Evolutionary conservation across 768 basidiomycete genomes (phyloP), one percentile per base, ranked within the genome.

Genomic region (Leccinum subgranulosum): DNA sequence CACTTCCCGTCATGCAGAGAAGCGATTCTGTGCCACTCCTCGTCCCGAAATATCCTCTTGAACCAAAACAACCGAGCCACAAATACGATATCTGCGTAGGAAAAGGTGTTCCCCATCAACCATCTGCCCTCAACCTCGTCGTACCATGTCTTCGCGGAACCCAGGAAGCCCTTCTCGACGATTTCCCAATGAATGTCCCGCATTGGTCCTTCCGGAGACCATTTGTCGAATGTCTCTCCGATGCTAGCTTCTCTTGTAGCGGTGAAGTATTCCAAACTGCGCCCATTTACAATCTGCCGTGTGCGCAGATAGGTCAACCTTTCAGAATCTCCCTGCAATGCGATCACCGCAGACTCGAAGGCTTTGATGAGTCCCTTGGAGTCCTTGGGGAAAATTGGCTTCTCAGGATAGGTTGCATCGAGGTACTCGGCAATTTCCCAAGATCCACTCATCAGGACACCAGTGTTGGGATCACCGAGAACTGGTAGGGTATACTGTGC

Each of bases 201-300:
- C 49, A 57, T 66, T 11, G 75, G 73, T 5, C 75, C 74, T 46
- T 65, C 69, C 0, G 77, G 75, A 6, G 67, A 66, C 31, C 79
- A 59, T 31, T 79, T 73, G 25, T 80, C 77, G 51, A 84, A 58
- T 14, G 66, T 64, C 45, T 59, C 67, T 6, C 76, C 76, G 48
- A 75, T 68, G 3, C 8, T n/a, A 3, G 15, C 55, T 55, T 74
- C 71, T 33, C 77, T 65, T 5, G 74, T 76, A 19, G 55, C 49
- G 19, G 74, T 61, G 60, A 79, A 83, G 64, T 75, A 76, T 28
- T 65, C 70, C 39, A 58, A 56, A 55, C 78, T 79, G 36, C 56
- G 60, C 4, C 72, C 66, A 28, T 69, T 73, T 55, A 82, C 58
- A 39, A 70, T 59, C 14, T 64, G 49, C 14, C 64, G 60, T 1